phyloP scores from a whole-genome alignment of 495 filamentous ascomycete genomes.

The Hypoxylon lenormandii region DNA sequence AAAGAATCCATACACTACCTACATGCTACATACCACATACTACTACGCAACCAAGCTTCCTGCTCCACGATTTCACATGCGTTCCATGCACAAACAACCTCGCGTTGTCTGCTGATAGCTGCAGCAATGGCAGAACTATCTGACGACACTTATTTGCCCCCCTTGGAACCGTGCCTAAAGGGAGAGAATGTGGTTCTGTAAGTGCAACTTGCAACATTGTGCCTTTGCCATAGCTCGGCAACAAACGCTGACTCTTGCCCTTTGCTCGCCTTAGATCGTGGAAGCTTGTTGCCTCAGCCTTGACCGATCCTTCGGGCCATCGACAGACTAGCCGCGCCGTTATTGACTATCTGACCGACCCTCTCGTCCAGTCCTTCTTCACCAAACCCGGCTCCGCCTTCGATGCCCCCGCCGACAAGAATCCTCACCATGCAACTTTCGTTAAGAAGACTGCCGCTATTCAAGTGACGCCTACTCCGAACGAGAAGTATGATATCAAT shows the following conservation, averaged over 20 bases:
- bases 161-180: slow-evolving; percentile 61
- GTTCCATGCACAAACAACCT: slow-evolving; percentile 46
- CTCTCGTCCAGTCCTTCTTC: slow-evolving; percentile 73
- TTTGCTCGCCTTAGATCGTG: slow-evolving; percentile 71
- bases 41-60: slow-evolving; percentile 5
- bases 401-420: slow-evolving; percentile 60
- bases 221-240: slow-evolving; percentile 7
- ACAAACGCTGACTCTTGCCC: slow-evolving; percentile 30
- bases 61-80: slow-evolving; percentile 47
- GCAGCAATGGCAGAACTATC: slow-evolving; percentile 74
- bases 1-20: slow-evolving; percentile 3
- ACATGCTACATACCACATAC: background rate
- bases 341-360: slow-evolving; percentile 73
- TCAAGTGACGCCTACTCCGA: slow-evolving; percentile 77
- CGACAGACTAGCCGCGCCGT: slow-evolving; percentile 64
- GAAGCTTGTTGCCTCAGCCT: slow-evolving; percentile 74
- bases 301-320: slow-evolving; percentile 66
- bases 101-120: slow-evolving; percentile 65
- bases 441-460: slow-evolving; percentile 92
- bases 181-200: slow-evolving; percentile 60
- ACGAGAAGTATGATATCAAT: slow-evolving; percentile 76
- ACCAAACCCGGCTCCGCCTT: slow-evolving; percentile 73
- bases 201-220: slow-evolving; percentile 25
- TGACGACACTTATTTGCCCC: slow-evolving; percentile 62
- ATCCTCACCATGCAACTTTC: slow-evolving; percentile 66